Evolutionary conservation across 2,329 filamentous ascomycete species (phyloP), one percentile per base, ranked within the genome.

Genomic region (Verticillium nonalfalfae): DNA sequence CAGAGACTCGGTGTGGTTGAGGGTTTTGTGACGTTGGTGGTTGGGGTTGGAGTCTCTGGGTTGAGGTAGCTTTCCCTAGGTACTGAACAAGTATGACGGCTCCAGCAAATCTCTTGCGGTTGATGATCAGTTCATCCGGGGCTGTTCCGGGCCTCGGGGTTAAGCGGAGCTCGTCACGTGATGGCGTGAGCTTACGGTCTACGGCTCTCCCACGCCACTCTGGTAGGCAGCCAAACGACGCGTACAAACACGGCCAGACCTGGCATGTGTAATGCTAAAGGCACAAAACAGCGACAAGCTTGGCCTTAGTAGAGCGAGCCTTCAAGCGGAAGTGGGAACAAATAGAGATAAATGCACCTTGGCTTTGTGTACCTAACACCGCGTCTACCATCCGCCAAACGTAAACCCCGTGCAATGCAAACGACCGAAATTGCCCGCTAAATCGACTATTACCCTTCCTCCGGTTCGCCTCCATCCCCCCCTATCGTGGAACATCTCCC

Each of bases 401-500:
- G n/a, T 18, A 11, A 50, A 50, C 45, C 45, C 45, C 45, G n/a
- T 18, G 45, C 45, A 50, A 50, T 50, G 45, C 45, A 50, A 18
- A 21, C 18, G 21, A 50, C 21, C 45, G 7, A 50, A 6, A 9
- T 50, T 50, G 11, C 45, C 45, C 45, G 45, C 45, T 50, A 26
- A 50, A 50, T 21, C 18, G 45, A 50, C 45, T 50, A 50, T 50
- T 50, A 50, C 9, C 26, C n/a, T 50, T 9, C 45, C 7, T 21
- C 4, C 45, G 5, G 26, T 7, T 50, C 3, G 7, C 45, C 35
- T 36, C 7, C 6, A 36, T 13, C 7, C 7, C 13, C 13, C 31
- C 33, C 26, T 56, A 7, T 6, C 54, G 33, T 34, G 33, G 33
- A 34, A 61, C 64, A 14, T 66, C 63, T 5, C 74, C 76, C 68